These are phyloP conservation scores for Ophiocordyceps camponoti-leonardi DNA, from an alignment of 2,329 filamentous ascomycete genomes.

Conservation along the genomic window DNA sequence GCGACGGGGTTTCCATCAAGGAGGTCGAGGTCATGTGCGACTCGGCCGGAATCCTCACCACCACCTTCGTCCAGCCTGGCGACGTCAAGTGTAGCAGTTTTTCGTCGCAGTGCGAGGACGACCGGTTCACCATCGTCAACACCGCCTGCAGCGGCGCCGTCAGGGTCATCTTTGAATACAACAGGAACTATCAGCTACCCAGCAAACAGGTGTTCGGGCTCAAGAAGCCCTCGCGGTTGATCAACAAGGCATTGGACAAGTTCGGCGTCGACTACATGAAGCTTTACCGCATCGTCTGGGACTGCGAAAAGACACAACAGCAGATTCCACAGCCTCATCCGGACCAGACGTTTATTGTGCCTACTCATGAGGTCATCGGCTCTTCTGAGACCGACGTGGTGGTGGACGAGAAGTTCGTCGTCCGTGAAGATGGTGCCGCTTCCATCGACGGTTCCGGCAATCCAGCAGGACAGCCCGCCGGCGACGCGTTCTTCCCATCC, in stretches of 20 bases:
- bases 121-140: constrained; percentile 60
- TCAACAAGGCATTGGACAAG: constrained; percentile 3
- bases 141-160: constrained; percentile 83
- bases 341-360: no score
- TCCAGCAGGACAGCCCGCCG: constrained; percentile 3
- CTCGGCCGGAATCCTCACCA: constrained; percentile 63
- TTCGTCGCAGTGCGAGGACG: constrained; percentile 45
- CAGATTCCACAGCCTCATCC: not conserved
- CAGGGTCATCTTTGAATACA: constrained; percentile 56
- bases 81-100: constrained; percentile 73
- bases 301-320: constrained; percentile 33
- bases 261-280: constrained; percentile 43
- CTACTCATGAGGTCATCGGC: no score
- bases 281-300: constrained; percentile 30
- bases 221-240: no score
- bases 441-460: no score
- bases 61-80: constrained; percentile 76
- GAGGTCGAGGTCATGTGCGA: constrained; percentile 57
- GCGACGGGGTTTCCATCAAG: constrained; percentile 50
- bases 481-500: constrained; percentile 41
- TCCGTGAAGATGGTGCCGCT: no score
- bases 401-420: constrained; percentile 3
- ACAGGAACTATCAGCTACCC: constrained; percentile 32
- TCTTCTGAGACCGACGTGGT: no score
- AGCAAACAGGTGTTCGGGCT: no score